Conservation (phyloP, 2,329 filamentous ascomycete genomes). For the Trichophyton mentagrophytes region DNA sequence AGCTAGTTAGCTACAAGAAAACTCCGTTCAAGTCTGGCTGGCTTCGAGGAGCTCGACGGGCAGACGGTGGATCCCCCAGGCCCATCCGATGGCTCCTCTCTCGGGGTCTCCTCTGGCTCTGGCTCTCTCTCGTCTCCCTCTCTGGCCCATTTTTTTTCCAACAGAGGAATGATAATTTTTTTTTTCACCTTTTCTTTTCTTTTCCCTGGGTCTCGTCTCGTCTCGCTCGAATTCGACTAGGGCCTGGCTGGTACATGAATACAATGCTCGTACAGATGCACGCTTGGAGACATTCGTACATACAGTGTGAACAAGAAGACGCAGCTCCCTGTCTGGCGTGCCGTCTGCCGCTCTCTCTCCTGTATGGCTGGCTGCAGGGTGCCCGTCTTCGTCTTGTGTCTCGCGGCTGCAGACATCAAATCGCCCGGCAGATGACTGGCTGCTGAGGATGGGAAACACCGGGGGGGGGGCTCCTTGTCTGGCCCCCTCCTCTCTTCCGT, state of each 20-base stretch:
- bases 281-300: not conserved
- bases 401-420: conserved; percentile 1
- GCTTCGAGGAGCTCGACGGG: not conserved
- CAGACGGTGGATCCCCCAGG: not conserved
- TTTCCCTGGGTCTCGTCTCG: not conserved
- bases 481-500: not conserved
- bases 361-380: conserved; percentile 3
- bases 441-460: not conserved
- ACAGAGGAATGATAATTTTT: not conserved
- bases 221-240: not conserved
- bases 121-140: not conserved
- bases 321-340: not conserved
- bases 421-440: not conserved
- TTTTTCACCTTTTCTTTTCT: not conserved
- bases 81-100: not conserved
- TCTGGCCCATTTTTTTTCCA: too few species aligned
- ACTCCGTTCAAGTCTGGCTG: not conserved
- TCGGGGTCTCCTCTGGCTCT: not conserved
- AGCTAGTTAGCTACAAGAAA: not conserved
- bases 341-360: not conserved
- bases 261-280: not conserved
- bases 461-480: not conserved
- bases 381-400: not conserved
- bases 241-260: not conserved
- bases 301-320: not conserved